Evolutionary conservation across 23 red algal genomes (phyloP), one percentile per base, ranked within the genome.

Genomic region (Cyanidiococcus yangmingshanensis): DNA sequence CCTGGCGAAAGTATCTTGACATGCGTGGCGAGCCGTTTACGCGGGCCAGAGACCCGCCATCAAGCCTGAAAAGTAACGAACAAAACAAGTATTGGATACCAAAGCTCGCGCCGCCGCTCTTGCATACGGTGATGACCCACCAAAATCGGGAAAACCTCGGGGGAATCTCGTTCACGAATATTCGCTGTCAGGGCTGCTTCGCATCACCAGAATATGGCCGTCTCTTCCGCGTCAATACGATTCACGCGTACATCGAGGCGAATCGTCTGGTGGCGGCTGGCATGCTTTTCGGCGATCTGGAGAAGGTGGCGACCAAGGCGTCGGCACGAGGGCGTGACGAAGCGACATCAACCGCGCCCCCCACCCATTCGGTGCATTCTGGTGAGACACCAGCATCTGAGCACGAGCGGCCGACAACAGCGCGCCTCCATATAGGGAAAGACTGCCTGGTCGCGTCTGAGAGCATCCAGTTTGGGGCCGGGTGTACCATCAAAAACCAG

Each of bases 161-260:
- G 45, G 12, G 45, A 7, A 7, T 15, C 45, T 12, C 16, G 32
- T 29, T 29, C n/a, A 30, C 32, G 27, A 35, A 7, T 25, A 71
- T 71, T 35, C 63, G 63, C 7, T 71, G 63, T 30, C 32, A 71
- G n/a, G 63, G n/a, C 16, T 54, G 45, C 21, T 71, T 32, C 32
- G 12, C 12, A 2, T 12, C 63, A 17, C 63, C 63, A 2, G n/a
- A 71, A 7, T 12, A 12, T 27, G n/a, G n/a, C 7, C 32, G n/a
- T 7, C 7, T 71, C 7, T 3, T 71, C 7, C 63, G 78, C 58
- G 50, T 81, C 17, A 67, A 81, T 31, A 81, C 78, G 35, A 71
- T 81, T 34, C 34, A 59, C 27, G 40, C 36, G 41, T 81, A 81
- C 59, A 29, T 39, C 35, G 45, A 81, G 68, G 78, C 68, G 0